Conservation (phyloP, 805 yeast genomes). For the Candida schatavii region DNA sequence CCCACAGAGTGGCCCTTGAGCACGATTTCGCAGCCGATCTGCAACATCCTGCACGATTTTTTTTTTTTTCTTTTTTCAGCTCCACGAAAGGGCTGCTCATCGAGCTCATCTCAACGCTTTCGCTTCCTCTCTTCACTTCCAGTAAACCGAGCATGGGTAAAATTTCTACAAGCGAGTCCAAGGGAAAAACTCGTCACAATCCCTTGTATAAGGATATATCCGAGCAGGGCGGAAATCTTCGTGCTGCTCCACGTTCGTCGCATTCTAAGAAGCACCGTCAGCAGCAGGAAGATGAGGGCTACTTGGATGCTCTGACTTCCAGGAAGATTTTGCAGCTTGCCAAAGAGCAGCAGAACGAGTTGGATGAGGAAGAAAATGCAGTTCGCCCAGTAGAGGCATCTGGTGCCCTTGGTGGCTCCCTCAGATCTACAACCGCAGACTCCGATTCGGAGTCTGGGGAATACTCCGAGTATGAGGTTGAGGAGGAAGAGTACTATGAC, state of each 20-base stretch:
- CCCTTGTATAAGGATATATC: slow-evolving; percentile 78
- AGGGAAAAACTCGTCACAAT: slow-evolving; percentile 67
- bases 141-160: slow-evolving; percentile 68
- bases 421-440: slow-evolving; percentile 15
- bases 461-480: slow-evolving; percentile 54
- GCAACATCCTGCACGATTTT: background rate
- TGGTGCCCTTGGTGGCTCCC: background rate
- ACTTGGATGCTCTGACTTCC: slow-evolving; percentile 77
- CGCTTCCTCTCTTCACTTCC: too few relatives aligned
- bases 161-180: slow-evolving; percentile 47
- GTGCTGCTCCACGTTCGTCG: slow-evolving; percentile 34
- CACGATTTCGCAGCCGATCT: too few relatives aligned
- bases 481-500: slow-evolving; percentile 40
- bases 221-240: slow-evolving; percentile 69
- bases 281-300: slow-evolving; percentile 51
- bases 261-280: slow-evolving; percentile 20
- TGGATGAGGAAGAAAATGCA: slow-evolving; percentile 54
- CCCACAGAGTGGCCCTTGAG: too few relatives aligned
- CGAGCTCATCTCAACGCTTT: too few relatives aligned
- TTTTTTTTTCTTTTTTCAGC: slow-evolving; percentile 3
- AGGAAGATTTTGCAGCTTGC: slow-evolving; percentile 87
- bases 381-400: background rate
- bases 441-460: slow-evolving; percentile 45
- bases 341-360: slow-evolving; percentile 87
- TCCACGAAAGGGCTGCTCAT: too few relatives aligned